Evolutionary conservation across 202 grass and related monocot genomes (phyloP).

Genomic region (Setaria italica): DNA sequence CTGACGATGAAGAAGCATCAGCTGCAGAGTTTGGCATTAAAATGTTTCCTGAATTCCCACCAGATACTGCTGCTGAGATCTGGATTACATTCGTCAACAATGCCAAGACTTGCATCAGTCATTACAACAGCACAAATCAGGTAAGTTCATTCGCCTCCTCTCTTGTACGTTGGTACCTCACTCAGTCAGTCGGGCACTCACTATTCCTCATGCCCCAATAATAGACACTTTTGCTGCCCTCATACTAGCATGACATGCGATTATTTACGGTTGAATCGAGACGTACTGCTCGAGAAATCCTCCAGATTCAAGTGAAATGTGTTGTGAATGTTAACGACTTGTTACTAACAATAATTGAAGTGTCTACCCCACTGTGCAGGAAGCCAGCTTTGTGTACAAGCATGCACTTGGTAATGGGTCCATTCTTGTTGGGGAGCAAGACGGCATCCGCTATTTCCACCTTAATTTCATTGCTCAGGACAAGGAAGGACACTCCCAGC

Average conservation of each 20-base stretch:
- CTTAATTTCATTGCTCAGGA: background rate
- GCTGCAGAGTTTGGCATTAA: background rate
- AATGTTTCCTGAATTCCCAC: background rate
- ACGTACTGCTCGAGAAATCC: too few relatives aligned
- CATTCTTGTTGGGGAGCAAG: background rate
- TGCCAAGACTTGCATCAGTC: background rate
- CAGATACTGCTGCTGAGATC: accelerated
- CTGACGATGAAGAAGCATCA: background rate
- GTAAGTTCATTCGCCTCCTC: background rate
- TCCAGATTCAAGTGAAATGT: too few relatives aligned
- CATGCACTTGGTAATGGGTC: background rate
- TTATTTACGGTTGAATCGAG: too few relatives aligned
- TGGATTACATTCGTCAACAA: background rate
- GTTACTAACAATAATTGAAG: too few relatives aligned
- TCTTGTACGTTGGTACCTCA: too few relatives aligned
- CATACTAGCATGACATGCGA: too few relatives aligned
- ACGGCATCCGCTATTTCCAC: background rate
- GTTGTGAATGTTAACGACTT: too few relatives aligned
- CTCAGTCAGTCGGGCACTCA: too few relatives aligned
- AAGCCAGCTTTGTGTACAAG: background rate
- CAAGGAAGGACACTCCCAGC: background rate
- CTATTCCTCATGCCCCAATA: too few relatives aligned
- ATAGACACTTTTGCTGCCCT: too few relatives aligned
- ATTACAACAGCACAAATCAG: background rate
- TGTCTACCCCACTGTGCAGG: too few relatives aligned